These are phyloP conservation scores for Trametes maxima DNA, from an alignment of 768 basidiomycete genomes.

Conservation along the genomic window DNA sequence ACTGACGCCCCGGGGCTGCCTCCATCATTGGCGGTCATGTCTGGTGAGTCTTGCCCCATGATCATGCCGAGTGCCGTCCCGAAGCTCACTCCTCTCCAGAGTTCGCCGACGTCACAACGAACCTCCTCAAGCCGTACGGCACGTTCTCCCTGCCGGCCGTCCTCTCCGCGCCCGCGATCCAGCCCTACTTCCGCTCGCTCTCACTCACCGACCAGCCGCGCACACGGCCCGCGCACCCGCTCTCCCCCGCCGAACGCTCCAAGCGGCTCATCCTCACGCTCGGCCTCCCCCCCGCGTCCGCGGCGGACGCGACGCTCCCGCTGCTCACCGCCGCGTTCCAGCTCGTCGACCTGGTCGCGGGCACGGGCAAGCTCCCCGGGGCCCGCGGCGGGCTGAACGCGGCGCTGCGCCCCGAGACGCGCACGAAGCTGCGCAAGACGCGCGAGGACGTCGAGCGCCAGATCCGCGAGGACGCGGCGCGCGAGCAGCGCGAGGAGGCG, in stretches of 20 bases:
- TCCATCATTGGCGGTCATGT: conserved; percentile 69
- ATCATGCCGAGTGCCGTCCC: not conserved
- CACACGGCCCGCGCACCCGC: conserved; percentile 58
- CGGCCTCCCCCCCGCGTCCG: conserved; percentile 50
- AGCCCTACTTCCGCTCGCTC: conserved; percentile 82
- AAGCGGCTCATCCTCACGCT: conserved; percentile 80
- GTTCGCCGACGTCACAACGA: conserved; percentile 83
- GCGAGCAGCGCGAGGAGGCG: conserved; percentile 73
- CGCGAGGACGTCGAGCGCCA: conserved; percentile 72
- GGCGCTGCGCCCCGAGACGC: conserved; percentile 73
- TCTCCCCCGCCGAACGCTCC: conserved; percentile 53
- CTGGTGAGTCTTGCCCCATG: conserved; percentile 46
- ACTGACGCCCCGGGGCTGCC: conserved; percentile 67
- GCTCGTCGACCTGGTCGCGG: conserved; percentile 68
- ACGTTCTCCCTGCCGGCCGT: conserved; percentile 53
- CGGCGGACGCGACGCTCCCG: conserved; percentile 51
- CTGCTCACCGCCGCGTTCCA: conserved; percentile 73
- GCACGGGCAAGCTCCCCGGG: conserved; percentile 27
- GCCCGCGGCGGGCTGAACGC: conserved; percentile 25
- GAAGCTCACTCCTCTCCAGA: conserved; percentile 45
- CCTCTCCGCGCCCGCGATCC: conserved; percentile 65
- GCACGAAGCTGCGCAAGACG: conserved; percentile 69
- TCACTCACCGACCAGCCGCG: conserved; percentile 89
- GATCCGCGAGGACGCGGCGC: conserved; percentile 66
- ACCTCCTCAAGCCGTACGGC: conserved; percentile 61